phyloP scores from a whole-genome alignment of 2,329 filamentous ascomycete genomes.

The Chaetomium globosum region DNA sequence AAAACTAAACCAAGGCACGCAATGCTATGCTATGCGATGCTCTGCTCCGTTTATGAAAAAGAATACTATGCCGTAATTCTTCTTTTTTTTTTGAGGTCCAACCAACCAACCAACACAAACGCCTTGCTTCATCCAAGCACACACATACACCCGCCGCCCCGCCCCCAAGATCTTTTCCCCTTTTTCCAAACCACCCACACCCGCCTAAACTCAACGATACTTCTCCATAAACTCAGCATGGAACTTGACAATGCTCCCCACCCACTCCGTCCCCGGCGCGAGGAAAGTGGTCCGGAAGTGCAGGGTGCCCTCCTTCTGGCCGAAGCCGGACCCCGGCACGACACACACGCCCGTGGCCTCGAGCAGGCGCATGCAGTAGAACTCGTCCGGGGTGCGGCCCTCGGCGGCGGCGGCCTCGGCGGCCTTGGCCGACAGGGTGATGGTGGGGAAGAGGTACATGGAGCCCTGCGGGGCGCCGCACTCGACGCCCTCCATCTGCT shows the following conservation, averaged over 20 bases:
- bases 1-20: background rate
- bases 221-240: conserved; percentile 89
- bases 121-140: background rate
- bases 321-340: conserved; percentile 89
- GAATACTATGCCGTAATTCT: background rate
- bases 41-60: background rate
- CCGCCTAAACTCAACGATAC: conserved; percentile 54
- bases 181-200: background rate
- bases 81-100: background rate
- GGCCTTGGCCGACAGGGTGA: conserved; percentile 76
- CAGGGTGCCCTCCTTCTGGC: conserved; percentile 85
- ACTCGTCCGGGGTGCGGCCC: conserved; percentile 80
- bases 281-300: conserved; percentile 98
- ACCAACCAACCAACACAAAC: background rate
- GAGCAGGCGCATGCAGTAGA: conserved; percentile 88
- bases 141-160: background rate
- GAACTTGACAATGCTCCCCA: conserved; percentile 82
- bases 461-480: conserved; percentile 87
- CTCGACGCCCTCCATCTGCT: conserved; percentile 92
- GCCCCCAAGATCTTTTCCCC: no score
- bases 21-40: conserved; percentile 9
- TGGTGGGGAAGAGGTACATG: conserved; percentile 99
- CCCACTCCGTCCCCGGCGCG: conserved; percentile 94
- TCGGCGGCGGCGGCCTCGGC: conserved; percentile 73
- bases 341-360: conserved; percentile 95